Evolutionary conservation across 2,329 filamentous ascomycete species (phyloP), one percentile per base, ranked within the genome.

Genomic region (Colletotrichum sp.): DNA sequence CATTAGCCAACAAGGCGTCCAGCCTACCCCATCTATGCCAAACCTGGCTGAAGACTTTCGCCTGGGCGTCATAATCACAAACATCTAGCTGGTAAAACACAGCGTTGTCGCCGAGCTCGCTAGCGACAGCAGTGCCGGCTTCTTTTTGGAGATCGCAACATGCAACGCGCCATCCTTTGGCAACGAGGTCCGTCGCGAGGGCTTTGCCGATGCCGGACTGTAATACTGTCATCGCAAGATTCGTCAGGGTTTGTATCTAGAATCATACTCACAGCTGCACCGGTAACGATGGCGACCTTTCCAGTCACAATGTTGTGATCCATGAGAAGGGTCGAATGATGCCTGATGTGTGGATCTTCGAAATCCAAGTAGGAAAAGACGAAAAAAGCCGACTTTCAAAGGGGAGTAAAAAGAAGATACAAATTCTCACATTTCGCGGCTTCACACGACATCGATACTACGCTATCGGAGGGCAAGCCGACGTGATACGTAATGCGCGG

Each of bases 201-300:
- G 59, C 28, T 32, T 28, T 32, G 0, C 59, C 59, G 6, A 61
- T 61, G 28, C 59, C 28, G 18, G 59, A 61, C 59, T 61, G 15
- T 2, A 61, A 13, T 12, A 0, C 0, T 48, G 39, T 48, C 0
- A 48, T n/a, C 18, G 18, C 39, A 0, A 12, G 18, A 48, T 12
- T 21, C 39, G 0, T 48, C 39, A 48, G 39, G 0, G 0, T 12
- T n/a, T 0, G 9, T 48, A 48, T n/a, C 18, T 48, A 0, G 1
- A n/a, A 48, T 10, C 15, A 61, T 7, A 34, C 59, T 61, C 18
- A 61, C 59, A n/a, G 59, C 59, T n/a, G 59, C 59, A 32, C 59
- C 59, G 0, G 59, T 61, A 61, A 61, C 59, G 1, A 61, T 61
- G 18, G 59, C 59, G 10, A 61, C 59, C 10, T 61, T 61, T 61